Percentiles rank a stretch among this genome's conserved stretches.
These are phyloP conservation scores for Rhodotorula sp. DNA, from an alignment of 1,284 basidiomycete species.

Conservation along the genomic window DNA sequence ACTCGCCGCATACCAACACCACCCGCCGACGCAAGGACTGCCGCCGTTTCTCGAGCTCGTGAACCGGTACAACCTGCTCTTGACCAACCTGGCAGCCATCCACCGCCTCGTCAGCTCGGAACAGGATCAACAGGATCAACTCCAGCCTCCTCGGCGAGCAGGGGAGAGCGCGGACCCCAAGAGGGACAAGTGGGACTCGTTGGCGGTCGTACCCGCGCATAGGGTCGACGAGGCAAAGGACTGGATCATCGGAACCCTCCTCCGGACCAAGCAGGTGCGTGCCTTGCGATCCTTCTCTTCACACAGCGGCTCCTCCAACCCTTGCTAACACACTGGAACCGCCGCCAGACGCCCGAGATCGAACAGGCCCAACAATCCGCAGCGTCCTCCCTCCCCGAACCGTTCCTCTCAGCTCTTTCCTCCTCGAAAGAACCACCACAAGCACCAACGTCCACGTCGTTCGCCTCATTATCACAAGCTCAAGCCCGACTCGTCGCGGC, in stretches of 20 bases:
- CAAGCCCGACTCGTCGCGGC: slow-evolving; percentile 3
- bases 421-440: not conserved
- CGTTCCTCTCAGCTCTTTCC: slow-evolving; percentile 13
- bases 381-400: slow-evolving; percentile 8
- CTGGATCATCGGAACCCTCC: slow-evolving; percentile 37
- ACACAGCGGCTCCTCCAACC: not conserved
- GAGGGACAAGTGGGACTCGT: slow-evolving; percentile 30
- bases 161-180: slow-evolving; percentile 21
- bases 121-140: slow-evolving; percentile 14
- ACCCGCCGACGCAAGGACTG: slow-evolving; percentile 13
- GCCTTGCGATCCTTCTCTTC: not conserved
- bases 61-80: slow-evolving; percentile 26
- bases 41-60: slow-evolving; percentile 31
- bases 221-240: slow-evolving; percentile 31
- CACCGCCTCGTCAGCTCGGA: slow-evolving; percentile 15
- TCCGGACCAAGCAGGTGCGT: slow-evolving; percentile 39
- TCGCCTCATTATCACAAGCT: not conserved
- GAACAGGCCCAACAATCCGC: slow-evolving; percentile 10
- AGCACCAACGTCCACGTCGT: not conserved
- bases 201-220: slow-evolving; percentile 19
- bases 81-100: slow-evolving; percentile 25
- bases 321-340: too few species aligned
- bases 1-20: slow-evolving; percentile 17
- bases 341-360: slow-evolving; percentile 22
- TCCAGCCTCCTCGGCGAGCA: slow-evolving; percentile 5